A percentile compares a stretch with the other conserved stretches of the same genome.
Evolutionary conservation across 306 rosid species (phyloP).

Genomic region (Citrullus colocynthis): DNA sequence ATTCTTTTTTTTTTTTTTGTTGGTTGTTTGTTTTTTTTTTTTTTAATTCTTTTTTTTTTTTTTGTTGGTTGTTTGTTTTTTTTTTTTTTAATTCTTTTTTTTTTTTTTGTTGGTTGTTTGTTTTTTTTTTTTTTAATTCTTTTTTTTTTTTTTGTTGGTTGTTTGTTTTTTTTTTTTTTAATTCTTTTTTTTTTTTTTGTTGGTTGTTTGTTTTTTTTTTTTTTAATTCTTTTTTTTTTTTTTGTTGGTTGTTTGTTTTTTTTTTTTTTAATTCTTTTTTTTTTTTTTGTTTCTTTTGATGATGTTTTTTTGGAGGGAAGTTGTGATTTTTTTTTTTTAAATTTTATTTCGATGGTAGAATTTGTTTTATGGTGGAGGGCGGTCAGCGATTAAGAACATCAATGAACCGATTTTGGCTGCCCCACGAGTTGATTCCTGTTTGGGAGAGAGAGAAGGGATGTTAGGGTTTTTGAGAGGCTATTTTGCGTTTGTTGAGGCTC

Average conservation of each 20-base stretch:
- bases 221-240: not conserved
- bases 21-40: not conserved
- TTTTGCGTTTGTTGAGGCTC: slow-evolving; percentile 30
- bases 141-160: not conserved
- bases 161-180: not conserved
- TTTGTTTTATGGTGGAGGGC: slow-evolving; percentile 32
- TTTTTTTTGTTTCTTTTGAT: not conserved
- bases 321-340: not conserved
- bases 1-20: not conserved
- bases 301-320: not conserved
- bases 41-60: not conserved
- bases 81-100: too few species aligned
- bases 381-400: slow-evolving; percentile 21
- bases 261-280: too few species aligned
- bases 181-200: not conserved
- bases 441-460: slow-evolving; percentile 34
- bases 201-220: not conserved
- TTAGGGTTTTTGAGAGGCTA: slow-evolving; percentile 52
- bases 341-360: slow-evolving; percentile 20
- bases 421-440: slow-evolving; percentile 21
- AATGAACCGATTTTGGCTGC: slow-evolving; percentile 20
- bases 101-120: not conserved
- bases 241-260: not conserved
- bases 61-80: not conserved
- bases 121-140: not conserved